Evolutionary conservation across 345 rosid species (phyloP).

Genomic region (Eutrema japonicum): DNA sequence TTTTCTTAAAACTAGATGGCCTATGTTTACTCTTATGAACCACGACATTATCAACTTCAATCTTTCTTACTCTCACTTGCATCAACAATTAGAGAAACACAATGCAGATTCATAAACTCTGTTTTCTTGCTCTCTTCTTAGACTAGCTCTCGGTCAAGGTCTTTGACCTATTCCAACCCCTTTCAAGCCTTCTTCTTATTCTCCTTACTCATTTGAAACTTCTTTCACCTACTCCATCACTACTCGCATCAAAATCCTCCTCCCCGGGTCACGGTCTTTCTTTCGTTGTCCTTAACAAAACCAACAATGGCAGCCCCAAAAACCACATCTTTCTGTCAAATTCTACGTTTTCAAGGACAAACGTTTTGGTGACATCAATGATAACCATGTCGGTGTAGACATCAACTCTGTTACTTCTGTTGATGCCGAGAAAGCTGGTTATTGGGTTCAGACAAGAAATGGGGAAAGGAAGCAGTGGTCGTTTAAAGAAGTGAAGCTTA

Average conservation of each 20-base stretch:
- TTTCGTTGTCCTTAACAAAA: slow-evolving; percentile 4
- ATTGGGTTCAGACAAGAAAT: background rate
- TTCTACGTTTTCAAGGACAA: slow-evolving; percentile 8
- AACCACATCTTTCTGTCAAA: slow-evolving; percentile 6
- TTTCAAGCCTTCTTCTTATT: slow-evolving; percentile 4
- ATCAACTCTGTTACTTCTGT: background rate
- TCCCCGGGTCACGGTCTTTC: slow-evolving; percentile 3
- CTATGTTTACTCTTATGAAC: background rate
- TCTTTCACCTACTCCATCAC: slow-evolving; percentile 9
- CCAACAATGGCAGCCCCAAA: background rate
- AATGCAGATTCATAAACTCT: slow-evolving; percentile 15
- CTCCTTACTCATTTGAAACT: slow-evolving; percentile 1
- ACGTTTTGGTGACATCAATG: background rate
- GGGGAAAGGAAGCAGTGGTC: slow-evolving; percentile 11
- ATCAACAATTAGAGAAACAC: background rate
- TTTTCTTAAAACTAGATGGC: slow-evolving; percentile 47
- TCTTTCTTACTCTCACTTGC: background rate
- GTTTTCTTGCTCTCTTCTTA: slow-evolving; percentile 28
- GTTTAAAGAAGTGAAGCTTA: slow-evolving; percentile 12
- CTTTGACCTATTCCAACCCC: background rate
- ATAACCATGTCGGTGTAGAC: slow-evolving; percentile 15
- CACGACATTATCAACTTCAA: background rate
- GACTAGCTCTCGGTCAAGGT: slow-evolving; percentile 14
- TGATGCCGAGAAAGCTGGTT: slow-evolving; percentile 24
- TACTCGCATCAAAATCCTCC: slow-evolving; percentile 6